These are phyloP conservation scores for Mortierella sp. DNA, from an alignment of 371 early-diverging fungal species.

Conservation along the genomic window DNA sequence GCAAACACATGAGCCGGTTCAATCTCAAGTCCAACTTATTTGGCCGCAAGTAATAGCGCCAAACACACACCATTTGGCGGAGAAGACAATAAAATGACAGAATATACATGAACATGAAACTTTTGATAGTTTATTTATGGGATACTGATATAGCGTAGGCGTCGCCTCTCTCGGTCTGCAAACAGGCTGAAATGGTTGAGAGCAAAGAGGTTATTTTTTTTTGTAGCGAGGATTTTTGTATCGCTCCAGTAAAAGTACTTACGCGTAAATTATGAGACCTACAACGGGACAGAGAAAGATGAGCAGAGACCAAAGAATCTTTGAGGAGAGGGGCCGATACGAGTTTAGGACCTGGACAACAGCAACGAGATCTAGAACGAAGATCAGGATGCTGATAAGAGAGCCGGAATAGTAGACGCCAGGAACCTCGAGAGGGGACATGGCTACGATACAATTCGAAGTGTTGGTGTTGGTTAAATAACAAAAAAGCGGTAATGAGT, in stretches of 20 bases:
- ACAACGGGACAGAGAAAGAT: conserved; percentile 71
- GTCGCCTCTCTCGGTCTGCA: conserved; percentile 19
- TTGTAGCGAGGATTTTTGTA: too few relatives aligned
- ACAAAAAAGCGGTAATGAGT: too few relatives aligned
- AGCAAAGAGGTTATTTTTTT: neutral
- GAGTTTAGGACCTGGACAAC: conserved; percentile 71
- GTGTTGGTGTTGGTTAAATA: conserved; percentile 1
- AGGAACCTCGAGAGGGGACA: conserved; percentile 27
- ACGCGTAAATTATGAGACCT: conserved; percentile 71
- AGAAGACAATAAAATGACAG: neutral
- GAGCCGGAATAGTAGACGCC: conserved; percentile 34
- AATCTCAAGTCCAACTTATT: conserved; percentile 50
- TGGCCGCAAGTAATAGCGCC: conserved; percentile 30
- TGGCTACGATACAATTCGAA: neutral
- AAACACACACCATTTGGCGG: too few relatives aligned
- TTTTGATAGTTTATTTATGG: neutral
- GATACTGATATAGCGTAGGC: conserved; percentile 22
- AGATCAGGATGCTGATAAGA: conserved; percentile 62
- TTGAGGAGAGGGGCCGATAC: conserved; percentile 60
- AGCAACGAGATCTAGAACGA: conserved; percentile 67
- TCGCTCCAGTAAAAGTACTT: conserved; percentile 42
- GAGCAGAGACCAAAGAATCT: conserved; percentile 69
- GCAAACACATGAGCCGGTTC: conserved; percentile 35
- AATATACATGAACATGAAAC: too few relatives aligned
- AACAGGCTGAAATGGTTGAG: conserved; percentile 12